Conservation (phyloP, 352 stramenopile genomes). For the Phytopythium cucurbitacearum region DNA sequence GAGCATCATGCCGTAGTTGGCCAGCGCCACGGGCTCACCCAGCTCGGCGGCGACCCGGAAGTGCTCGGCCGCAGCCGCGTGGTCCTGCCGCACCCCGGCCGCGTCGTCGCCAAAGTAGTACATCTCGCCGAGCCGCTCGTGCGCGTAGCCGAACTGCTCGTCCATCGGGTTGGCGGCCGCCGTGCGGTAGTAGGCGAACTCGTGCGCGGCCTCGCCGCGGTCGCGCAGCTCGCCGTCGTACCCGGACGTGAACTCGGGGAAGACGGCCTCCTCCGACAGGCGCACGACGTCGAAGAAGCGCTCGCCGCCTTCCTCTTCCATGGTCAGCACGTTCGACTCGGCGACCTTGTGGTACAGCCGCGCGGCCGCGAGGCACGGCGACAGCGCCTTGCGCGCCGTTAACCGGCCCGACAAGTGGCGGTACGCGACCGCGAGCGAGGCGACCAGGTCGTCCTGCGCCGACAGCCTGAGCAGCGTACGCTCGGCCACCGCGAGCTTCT, state of each 20-base stretch:
- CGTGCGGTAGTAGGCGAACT: constrained; percentile 59
- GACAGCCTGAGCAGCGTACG: constrained; percentile 26
- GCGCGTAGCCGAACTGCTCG: constrained; percentile 50
- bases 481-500: constrained; percentile 30
- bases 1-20: constrained; percentile 72
- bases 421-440: constrained; percentile 57
- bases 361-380: constrained; percentile 34
- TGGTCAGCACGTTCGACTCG: constrained; percentile 48
- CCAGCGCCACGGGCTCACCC: constrained; percentile 56
- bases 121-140: constrained; percentile 61
- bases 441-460: constrained; percentile 36
- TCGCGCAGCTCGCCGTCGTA: constrained; percentile 13
- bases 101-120: constrained; percentile 70
- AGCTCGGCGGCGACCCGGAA: constrained; percentile 68
- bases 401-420: constrained; percentile 36
- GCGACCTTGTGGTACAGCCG: constrained; percentile 48
- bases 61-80: constrained; percentile 39
- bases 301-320: constrained; percentile 47
- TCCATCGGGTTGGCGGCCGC: constrained; percentile 58
- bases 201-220: constrained; percentile 40
- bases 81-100: constrained; percentile 47
- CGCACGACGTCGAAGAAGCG: constrained; percentile 31
- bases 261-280: constrained; percentile 37
- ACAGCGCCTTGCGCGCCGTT: constrained; percentile 2
- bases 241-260: constrained; percentile 5